Evolutionary conservation across 257 asterid genomes (phyloP).

Genomic region (Salvia splendens): DNA sequence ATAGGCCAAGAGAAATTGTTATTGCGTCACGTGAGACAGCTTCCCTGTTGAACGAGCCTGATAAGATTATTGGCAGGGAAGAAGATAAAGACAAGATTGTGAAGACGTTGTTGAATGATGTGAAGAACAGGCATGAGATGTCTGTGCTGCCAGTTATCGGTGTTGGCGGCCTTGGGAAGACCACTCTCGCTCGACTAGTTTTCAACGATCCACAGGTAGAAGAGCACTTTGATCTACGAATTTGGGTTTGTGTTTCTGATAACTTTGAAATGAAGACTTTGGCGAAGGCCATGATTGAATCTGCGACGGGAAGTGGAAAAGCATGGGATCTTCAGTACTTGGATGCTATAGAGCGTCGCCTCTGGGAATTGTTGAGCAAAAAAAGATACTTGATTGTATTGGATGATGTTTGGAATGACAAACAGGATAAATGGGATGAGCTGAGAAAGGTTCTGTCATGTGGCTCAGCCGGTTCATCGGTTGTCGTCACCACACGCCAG

Average conservation of each 20-base stretch:
- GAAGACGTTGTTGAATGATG: no score
- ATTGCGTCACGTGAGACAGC: slow-evolving; percentile 34
- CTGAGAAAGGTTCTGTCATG: slow-evolving; percentile 9
- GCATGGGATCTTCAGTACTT: neutral
- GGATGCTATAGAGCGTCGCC: slow-evolving; percentile 30
- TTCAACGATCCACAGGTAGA: slow-evolving; percentile 24
- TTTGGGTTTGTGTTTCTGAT: slow-evolving; percentile 43
- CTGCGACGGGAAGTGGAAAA: slow-evolving; percentile 8
- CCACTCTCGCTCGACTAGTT: slow-evolving; percentile 30
- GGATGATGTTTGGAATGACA: no score
- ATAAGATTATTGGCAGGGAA: slow-evolving; percentile 31
- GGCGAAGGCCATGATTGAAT: slow-evolving; percentile 4
- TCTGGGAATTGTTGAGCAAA: slow-evolving; percentile 24
- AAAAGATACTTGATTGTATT: no score
- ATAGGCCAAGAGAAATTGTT: neutral
- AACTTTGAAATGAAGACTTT: slow-evolving; percentile 37
- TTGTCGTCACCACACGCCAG: slow-evolving; percentile 38
- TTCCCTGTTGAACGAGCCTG: slow-evolving; percentile 26
- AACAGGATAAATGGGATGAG: no score
- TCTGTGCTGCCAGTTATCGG: no score
- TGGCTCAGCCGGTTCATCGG: slow-evolving; percentile 31
- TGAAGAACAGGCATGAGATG: no score
- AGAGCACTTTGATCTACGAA: slow-evolving; percentile 23
- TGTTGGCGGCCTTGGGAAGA: slow-evolving; percentile 10
- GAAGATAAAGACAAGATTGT: slow-evolving; percentile 22